These are phyloP conservation scores for Entamoeba dispar DNA, from an alignment of 208 protist genomes.

Conservation along the genomic window DNA sequence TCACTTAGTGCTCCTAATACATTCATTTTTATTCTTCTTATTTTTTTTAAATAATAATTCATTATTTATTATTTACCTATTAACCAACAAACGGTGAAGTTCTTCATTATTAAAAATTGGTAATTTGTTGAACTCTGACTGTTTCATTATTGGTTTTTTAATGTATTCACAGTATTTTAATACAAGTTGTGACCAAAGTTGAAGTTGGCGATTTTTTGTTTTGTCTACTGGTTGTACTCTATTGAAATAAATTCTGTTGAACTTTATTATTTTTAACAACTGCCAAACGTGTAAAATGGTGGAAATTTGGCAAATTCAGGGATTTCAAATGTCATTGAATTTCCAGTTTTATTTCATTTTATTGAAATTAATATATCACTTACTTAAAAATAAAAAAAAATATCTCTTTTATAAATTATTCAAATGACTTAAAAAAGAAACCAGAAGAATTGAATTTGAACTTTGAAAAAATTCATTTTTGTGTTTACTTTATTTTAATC, in stretches of 20 bases:
- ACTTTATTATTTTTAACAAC: not conserved
- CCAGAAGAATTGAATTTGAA: no score
- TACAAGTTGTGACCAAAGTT: not conserved
- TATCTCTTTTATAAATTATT: no score
- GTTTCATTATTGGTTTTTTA: not conserved
- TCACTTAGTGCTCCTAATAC: not conserved
- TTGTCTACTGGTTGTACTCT: not conserved
- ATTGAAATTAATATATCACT: no score
- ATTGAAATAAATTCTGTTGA: not conserved
- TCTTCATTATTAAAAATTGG: not conserved
- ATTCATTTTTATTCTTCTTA: no score
- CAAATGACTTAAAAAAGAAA: no score
- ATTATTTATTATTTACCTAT: no score
- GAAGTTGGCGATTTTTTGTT: not conserved
- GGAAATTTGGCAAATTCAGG: not conserved
- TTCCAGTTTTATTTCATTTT: not conserved
- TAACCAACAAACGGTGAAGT: not conserved
- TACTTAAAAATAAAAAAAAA: no score
- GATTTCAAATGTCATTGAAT: not conserved
- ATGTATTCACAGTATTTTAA: not conserved
- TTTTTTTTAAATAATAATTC: no score
- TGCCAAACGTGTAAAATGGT: not conserved
- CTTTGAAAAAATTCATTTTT: no score
- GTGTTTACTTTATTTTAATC: not conserved
- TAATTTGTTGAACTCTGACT: not conserved